Conservation (phyloP, 306 rosid genomes). For the Prunus mongolica region DNA sequence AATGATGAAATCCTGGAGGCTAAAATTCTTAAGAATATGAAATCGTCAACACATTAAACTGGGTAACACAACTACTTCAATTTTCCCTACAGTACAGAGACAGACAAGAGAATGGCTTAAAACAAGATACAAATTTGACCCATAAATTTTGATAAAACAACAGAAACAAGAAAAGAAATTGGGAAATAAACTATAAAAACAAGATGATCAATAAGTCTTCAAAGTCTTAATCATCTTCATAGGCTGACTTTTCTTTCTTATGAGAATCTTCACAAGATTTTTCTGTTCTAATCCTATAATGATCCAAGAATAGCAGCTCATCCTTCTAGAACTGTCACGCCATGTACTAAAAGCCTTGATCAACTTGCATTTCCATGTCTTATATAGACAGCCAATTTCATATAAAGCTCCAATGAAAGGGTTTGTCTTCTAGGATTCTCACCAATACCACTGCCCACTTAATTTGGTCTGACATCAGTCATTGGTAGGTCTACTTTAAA, state of each 20-base stretch:
- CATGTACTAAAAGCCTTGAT: neutral
- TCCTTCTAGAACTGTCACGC: neutral
- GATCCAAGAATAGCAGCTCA: neutral
- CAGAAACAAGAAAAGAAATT: neutral
- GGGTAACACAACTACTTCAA: neutral
- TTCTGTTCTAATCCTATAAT: neutral
- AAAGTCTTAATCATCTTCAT: neutral
- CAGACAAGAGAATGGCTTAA: neutral
- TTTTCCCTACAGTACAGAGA: neutral
- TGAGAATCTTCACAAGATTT: neutral
- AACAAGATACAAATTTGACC: neutral
- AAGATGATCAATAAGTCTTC: neutral
- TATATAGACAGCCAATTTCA: neutral
- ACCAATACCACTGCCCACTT: neutral
- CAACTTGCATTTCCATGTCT: neutral
- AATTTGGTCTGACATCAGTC: constrained; percentile 26
- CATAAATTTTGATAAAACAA: neutral
- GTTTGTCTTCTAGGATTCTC: constrained; percentile 13
- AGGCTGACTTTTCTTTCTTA: neutral
- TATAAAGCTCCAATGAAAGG: constrained; percentile 8
- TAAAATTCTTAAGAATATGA: neutral
- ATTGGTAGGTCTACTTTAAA: constrained; percentile 26
- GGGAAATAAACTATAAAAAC: neutral
- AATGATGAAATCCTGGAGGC: neutral
- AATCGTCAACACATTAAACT: neutral